Percentiles rank a stretch among this genome's conserved stretches.
Conservation (phyloP, 371 early-diverging fungal species). For the Zychaea mexicana region DNA sequence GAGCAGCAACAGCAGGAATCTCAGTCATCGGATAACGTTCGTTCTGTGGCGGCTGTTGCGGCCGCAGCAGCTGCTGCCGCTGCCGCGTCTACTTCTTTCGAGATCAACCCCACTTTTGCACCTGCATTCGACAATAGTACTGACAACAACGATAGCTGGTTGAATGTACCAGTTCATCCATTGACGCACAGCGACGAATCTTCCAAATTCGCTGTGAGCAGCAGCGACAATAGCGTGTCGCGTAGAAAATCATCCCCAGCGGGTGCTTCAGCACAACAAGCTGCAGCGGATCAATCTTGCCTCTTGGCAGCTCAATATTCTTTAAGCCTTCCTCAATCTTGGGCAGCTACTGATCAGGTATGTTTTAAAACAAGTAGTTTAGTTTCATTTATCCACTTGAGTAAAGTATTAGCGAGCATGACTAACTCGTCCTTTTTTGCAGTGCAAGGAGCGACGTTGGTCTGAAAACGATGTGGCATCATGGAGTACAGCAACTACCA, state of each 20-base stretch:
- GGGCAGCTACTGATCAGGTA: constrained; percentile 1
- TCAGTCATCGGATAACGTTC: constrained; percentile 13
- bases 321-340: neutral
- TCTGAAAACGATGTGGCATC: constrained; percentile 11
- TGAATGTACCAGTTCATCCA: constrained; percentile 15
- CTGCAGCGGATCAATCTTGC: neutral
- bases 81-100: constrained; percentile 19
- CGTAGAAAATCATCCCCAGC: constrained; percentile 13
- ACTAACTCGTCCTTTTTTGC: neutral
- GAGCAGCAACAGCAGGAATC: constrained; percentile 5
- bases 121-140: neutral
- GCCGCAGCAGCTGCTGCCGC: constrained; percentile 26
- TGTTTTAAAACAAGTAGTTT: too few species aligned
- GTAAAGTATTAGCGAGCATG: too few species aligned
- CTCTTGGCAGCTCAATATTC: constrained; percentile 2
- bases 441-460: constrained; percentile 17
- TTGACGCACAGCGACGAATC: neutral
- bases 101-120: constrained; percentile 6
- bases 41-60: constrained; percentile 34
- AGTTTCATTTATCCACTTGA: neutral
- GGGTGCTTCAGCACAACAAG: neutral
- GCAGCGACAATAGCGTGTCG: constrained; percentile 2
- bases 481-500: neutral
- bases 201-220: neutral
- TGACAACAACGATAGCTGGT: constrained; percentile 11